Conservation (phyloP, 73 alveolate species). For the Tetrahymena elliotti region DNA sequence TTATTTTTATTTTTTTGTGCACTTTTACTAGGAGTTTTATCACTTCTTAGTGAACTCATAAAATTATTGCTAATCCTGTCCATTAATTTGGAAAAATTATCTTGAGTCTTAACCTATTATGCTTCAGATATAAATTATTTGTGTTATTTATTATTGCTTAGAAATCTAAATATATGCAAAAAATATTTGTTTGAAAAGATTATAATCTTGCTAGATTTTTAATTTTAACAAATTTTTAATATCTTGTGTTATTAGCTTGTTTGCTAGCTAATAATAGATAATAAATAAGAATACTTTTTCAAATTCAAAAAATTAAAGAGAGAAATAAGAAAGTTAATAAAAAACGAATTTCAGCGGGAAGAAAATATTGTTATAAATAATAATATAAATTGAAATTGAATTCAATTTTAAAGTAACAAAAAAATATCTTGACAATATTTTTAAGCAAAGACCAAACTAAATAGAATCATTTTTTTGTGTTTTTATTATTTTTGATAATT, state of each 20-base stretch:
- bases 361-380: background rate
- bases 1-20: background rate
- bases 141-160: too few relatives aligned
- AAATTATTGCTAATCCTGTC: background rate
- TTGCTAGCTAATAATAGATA: background rate
- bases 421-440: too few relatives aligned
- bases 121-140: too few relatives aligned
- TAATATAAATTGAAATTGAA: too few relatives aligned
- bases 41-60: background rate
- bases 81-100: background rate
- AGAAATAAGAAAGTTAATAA: background rate
- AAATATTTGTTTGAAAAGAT: background rate
- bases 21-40: background rate
- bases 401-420: too few relatives aligned
- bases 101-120: too few relatives aligned
- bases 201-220: background rate
- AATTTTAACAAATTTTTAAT: background rate
- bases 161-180: background rate
- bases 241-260: background rate
- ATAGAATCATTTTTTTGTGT: too few relatives aligned
- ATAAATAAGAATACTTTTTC: background rate
- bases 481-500: too few relatives aligned
- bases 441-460: too few relatives aligned
- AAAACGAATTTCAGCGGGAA: slow-evolving; percentile 1
- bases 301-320: background rate